phyloP scores from a whole-genome alignment of 306 rosid species.

The Myrica gale region DNA sequence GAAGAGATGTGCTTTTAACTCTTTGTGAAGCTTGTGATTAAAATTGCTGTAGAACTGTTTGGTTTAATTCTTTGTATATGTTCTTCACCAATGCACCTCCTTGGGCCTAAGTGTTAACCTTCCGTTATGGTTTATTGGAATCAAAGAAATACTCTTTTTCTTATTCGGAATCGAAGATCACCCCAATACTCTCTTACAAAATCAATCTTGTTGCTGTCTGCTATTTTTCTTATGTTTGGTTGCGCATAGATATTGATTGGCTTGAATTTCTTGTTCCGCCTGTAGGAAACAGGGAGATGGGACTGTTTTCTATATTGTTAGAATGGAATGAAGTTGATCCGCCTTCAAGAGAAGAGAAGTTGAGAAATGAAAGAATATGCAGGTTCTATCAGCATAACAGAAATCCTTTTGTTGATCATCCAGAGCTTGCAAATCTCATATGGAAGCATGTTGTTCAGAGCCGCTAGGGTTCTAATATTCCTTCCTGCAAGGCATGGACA shows the following conservation, averaged over 20 bases:
- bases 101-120: neutral
- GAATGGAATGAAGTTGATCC: slow-evolving; percentile 70
- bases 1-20: neutral
- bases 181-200: neutral
- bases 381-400: slow-evolving; percentile 68
- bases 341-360: slow-evolving; percentile 72
- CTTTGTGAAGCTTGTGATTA: no score
- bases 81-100: slow-evolving; percentile 1
- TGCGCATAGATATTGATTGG: neutral
- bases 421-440: slow-evolving; percentile 54
- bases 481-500: neutral
- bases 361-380: slow-evolving; percentile 77
- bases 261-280: slow-evolving; percentile 14
- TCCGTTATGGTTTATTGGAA: neutral
- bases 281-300: slow-evolving; percentile 65
- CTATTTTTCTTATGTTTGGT: neutral
- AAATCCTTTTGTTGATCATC: slow-evolving; percentile 74
- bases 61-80: neutral
- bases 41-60: neutral
- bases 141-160: neutral
- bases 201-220: neutral
- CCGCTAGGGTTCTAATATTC: neutral
- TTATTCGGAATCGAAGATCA: neutral
- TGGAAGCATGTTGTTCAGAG: slow-evolving; percentile 39
- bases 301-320: slow-evolving; percentile 61